phyloP scores from a whole-genome alignment of 768 basidiomycete species.

The Tremella mesenterica region DNA sequence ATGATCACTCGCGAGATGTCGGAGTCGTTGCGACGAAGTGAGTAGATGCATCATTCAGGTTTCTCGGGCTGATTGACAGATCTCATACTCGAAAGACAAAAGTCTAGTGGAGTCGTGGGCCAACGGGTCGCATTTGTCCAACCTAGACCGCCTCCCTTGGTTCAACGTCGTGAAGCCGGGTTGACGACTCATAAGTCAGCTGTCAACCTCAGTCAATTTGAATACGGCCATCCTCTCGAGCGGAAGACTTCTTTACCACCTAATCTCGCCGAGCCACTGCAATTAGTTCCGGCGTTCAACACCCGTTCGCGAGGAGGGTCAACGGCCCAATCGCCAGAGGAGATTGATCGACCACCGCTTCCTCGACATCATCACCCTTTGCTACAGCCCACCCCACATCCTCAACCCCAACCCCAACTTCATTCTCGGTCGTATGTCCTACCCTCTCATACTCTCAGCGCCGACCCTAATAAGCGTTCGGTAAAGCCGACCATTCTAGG shows the following conservation, averaged over 20 bases:
- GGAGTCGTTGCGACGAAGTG: conserved; percentile 33
- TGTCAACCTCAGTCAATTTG: conserved; percentile 21
- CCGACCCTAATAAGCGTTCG: conserved; percentile 6
- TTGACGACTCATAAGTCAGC: conserved; percentile 15
- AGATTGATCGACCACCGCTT: not conserved
- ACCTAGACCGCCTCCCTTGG: conserved; percentile 14
- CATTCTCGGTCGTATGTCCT: conserved; percentile 1
- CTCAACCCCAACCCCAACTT: conserved; percentile 1
- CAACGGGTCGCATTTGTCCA: conserved; percentile 1
- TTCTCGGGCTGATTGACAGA: conserved; percentile 13
- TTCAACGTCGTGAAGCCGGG: conserved; percentile 12
- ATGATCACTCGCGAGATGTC: conserved; percentile 40
- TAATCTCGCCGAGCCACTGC: conserved; percentile 3
- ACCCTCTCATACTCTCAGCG: not conserved
- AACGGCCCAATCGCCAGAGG: no score
- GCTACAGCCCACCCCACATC: not conserved
- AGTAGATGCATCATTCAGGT: conserved; percentile 6
- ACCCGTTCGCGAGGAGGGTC: not conserved
- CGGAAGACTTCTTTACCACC: conserved; percentile 5
- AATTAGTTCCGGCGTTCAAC: conserved; percentile 4
- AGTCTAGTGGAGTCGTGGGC: conserved; percentile 14
- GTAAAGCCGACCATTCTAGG: conserved; percentile 23
- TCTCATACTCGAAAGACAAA: conserved; percentile 35
- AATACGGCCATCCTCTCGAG: conserved; percentile 13
- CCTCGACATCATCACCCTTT: not conserved